Evolutionary conservation across 805 yeast genomes (phyloP).

Genomic region (Saturnispora hagleri): DNA sequence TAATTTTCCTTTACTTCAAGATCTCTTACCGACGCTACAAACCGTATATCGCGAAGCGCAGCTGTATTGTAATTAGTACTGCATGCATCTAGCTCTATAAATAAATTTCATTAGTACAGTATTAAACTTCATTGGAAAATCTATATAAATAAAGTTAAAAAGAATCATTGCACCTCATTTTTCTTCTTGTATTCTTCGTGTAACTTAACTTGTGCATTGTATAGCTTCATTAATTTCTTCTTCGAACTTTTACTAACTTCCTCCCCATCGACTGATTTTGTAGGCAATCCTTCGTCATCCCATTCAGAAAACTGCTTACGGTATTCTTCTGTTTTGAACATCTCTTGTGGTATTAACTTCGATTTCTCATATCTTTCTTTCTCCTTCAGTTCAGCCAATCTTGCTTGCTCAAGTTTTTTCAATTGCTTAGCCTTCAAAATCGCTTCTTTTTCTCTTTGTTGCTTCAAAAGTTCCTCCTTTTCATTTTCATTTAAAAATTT

Average conservation of each 20-base stretch:
- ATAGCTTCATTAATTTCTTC: slow-evolving; percentile 74
- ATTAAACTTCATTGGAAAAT: no score
- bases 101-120: background rate
- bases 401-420: slow-evolving; percentile 53
- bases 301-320: slow-evolving; percentile 48
- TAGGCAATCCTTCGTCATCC: slow-evolving; percentile 83
- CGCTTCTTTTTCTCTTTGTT: slow-evolving; percentile 50
- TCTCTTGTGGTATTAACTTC: slow-evolving; percentile 54
- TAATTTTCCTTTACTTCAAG: no score
- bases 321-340: slow-evolving; percentile 52
- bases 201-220: slow-evolving; percentile 73
- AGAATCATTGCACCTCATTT: background rate
- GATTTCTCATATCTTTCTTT: slow-evolving; percentile 57
- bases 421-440: slow-evolving; percentile 28
- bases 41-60: no score
- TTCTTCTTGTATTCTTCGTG: slow-evolving; percentile 47
- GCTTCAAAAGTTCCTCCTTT: slow-evolving; percentile 49
- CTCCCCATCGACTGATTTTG: slow-evolving; percentile 65
- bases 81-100: background rate
- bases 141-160: background rate
- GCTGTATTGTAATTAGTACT: background rate
- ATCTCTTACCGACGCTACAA: no score
- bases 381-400: slow-evolving; percentile 53
- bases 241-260: slow-evolving; percentile 77
- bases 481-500: slow-evolving; percentile 71